Base-by-base conservation (phyloP, 176 grass and related monocot species). In the Phoenix roebelenii region DNA sequence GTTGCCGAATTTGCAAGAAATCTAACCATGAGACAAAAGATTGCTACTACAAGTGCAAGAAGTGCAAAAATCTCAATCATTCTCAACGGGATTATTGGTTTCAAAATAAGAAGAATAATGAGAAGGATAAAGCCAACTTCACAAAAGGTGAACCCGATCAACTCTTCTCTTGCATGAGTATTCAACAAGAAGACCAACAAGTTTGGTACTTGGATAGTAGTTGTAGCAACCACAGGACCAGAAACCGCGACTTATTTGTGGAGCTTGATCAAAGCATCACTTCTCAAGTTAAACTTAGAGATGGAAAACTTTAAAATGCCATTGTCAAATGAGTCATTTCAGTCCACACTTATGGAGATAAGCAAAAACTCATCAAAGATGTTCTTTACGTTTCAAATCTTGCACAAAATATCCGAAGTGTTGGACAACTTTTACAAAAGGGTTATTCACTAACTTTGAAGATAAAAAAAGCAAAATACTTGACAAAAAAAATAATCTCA, bases 181-280 rank as follows among this genome's bases (percentile, higher is more conserved):
- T 32, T 32, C 23, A 22, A 3, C 15, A 18, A 32, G 16, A 28
- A 16, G 49, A 32, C 5, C 10, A 12, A 63, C 18, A 73, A 23
- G 25, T 54, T 24, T 73, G 59, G 50, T 64, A 55, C 44, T 5
- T 73, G 24, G 70, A 73, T 23, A 73, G 59, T 12, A 59, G 70
- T 3, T 64, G 70, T 0, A 26, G 15, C 1, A 63, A 62, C 10
- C 58, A 73, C 55, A 63, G 64, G 22, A 73, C 16, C 1, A 25
- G 59, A 25, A 15, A 30, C 3, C 19, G 32, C 0, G 16, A 60
- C 9, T 0, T 28, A 3, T 72, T 72, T 32, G 4, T 23, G 7
- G 3, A 72, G 18, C 18, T 72, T 3, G 44, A 61, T 52, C 39
- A 72, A 19, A 60, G 9, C 3, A 29, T 10, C 17, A 63, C 35